Percentiles rank a stretch among this genome's conserved stretches.
Evolutionary conservation across 106 monocot species (phyloP).

Genomic region (Apostasia ramifera): DNA sequence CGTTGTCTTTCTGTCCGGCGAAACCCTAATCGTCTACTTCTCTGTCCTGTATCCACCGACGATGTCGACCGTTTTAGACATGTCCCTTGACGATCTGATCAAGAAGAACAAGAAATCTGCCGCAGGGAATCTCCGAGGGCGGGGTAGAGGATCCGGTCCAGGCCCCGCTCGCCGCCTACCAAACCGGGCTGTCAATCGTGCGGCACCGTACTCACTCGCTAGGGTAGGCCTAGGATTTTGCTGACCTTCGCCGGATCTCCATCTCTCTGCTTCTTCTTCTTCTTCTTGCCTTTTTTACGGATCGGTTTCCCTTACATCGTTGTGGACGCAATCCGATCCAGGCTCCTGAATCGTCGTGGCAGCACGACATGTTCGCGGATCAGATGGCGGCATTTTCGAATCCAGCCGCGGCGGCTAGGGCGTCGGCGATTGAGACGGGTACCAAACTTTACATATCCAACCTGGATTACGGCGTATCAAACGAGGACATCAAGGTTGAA

Average conservation of each 20-base stretch:
- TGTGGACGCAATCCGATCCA: constrained; percentile 31
- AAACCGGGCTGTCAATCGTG: constrained; percentile 29
- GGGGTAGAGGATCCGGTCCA: constrained; percentile 19
- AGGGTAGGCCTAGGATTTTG: constrained; percentile 37
- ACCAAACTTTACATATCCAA: constrained; percentile 84
- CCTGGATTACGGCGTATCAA: constrained; percentile 71
- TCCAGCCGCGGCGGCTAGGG: constrained; percentile 22
- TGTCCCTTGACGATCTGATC: constrained; percentile 74
- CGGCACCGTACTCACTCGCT: constrained; percentile 12
- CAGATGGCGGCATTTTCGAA: constrained; percentile 7
- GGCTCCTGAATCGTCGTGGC: constrained; percentile 68
- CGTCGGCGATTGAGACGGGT: constrained; percentile 58
- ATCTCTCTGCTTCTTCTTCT: neutral
- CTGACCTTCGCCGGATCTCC: constrained; percentile 10
- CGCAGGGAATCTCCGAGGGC: constrained; percentile 12
- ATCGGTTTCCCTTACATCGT: constrained; percentile 16
- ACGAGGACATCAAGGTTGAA: constrained; percentile 64
- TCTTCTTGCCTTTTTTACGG: neutral
- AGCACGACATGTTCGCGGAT: constrained; percentile 60
- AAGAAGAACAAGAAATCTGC: constrained; percentile 57
- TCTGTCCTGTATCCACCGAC: neutral
- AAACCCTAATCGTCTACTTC: neutral
- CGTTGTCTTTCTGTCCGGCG: too few species aligned
- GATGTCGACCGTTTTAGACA: constrained; percentile 64
- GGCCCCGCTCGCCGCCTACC: constrained; percentile 42